Base-by-base conservation (phyloP, 2,329 filamentous ascomycete genomes). In the Shiraia sp. region DNA sequence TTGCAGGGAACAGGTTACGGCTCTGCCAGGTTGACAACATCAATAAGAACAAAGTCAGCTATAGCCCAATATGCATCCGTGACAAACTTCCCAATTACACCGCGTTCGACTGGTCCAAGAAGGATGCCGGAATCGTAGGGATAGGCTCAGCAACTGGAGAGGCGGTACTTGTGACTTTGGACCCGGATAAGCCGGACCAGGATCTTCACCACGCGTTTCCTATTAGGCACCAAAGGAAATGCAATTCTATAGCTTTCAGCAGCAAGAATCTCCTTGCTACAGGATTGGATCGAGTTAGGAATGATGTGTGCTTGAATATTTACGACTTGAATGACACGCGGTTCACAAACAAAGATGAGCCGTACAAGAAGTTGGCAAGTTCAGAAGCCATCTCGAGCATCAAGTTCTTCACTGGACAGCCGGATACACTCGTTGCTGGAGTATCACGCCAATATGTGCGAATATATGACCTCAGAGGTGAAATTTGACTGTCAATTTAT, bases 211-310 rank as follows among this genome's bases (percentile, higher is more conserved):
- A 89, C 80, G 58, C 86, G 35, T 81, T 90, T 46, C 81, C 81
- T 14, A 79, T 90, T 32, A 89, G 88, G 64, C 82, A 90, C 65
- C 81, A 87, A 39, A 80, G 89, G 31, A 86, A 86, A 30, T 92
- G 87, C 57, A 89, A 92, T 58, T 87, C 88, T 1, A 87, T 93
- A 28, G 85, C 88, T 3, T 90, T 93, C 71, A 92, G 84, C 60
- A 83, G 81, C 3, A 85, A 86, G 13, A 72, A 76, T 35, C 76
- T 87, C 41, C 73, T 95, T 36, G 89, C 88, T 8, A 87, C 90
- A 19, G 89, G 87, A 1, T 75, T 93, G 36, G 89, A 93, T 58
- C 80, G 87, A 55, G 88, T 91, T 16, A 81, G 89, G 23, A 90
- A 88, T 68, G 89, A 93, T 61, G 82, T 86, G 49, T 90, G 87